These are phyloP conservation scores for Saccharomycopsis olivae DNA, from an alignment of 805 yeast genomes.

Conservation along the genomic window DNA sequence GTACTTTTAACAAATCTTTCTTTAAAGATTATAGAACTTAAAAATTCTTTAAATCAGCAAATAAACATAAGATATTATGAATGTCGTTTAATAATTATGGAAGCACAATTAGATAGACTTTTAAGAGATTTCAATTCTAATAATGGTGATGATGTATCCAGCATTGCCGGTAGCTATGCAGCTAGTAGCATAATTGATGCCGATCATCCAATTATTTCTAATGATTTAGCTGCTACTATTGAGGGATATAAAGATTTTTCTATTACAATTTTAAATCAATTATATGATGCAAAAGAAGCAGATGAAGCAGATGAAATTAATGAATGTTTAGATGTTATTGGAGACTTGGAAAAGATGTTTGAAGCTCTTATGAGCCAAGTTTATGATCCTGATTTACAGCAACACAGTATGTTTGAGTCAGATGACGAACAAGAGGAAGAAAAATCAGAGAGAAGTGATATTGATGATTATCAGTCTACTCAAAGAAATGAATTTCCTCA, in stretches of 20 bases:
- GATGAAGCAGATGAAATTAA: conserved; percentile 40
- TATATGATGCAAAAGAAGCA: conserved; percentile 35
- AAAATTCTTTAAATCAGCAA: conserved; percentile 35
- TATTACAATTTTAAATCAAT: conserved; percentile 38
- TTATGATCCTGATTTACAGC: conserved; percentile 11
- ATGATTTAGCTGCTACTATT: conserved; percentile 25
- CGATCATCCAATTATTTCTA: conserved; percentile 17
- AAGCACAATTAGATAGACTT: conserved; percentile 37
- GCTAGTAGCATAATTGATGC: conserved; percentile 23
- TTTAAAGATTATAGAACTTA: conserved; percentile 37
- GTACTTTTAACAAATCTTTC: conserved; percentile 42
- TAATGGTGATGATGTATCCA: background rate
- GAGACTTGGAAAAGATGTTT: conserved; percentile 54
- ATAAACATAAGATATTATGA: conserved; percentile 44
- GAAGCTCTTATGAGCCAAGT: conserved; percentile 30
- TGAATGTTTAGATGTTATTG: conserved; percentile 50
- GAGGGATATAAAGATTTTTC: conserved; percentile 40
- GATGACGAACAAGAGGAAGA: background rate
- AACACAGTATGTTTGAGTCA: background rate
- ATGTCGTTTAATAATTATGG: conserved; percentile 45
- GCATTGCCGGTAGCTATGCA: too few species aligned
- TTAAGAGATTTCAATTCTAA: conserved; percentile 17
- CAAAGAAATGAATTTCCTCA: background rate
- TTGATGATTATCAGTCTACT: background rate
- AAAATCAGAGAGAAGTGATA: background rate